Conservation (phyloP, 169 alveolate species). For the Plasmodium reichenowi region DNA sequence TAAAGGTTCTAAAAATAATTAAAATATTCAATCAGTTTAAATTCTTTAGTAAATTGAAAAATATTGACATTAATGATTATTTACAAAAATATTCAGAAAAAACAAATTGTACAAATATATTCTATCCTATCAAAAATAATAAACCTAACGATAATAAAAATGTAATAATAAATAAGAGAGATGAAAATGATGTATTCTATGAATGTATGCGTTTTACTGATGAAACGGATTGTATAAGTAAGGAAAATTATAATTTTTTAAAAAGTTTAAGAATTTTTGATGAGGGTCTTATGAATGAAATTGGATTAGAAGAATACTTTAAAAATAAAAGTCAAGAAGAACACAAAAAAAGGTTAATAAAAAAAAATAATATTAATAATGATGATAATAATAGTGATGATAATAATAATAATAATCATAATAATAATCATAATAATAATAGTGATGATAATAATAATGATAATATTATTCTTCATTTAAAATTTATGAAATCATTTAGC, state of each 20-base stretch:
- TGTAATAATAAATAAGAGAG: not conserved
- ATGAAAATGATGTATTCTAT: conserved; percentile 36
- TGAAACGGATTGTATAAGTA: conserved; percentile 7
- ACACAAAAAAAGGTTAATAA: conserved; percentile 2
- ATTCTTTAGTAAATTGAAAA: conserved; percentile 62
- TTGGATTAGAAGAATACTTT: not conserved
- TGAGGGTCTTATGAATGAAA: conserved; percentile 16
- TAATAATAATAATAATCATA: not conserved
- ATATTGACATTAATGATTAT: conserved; percentile 3
- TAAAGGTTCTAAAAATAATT: conserved; percentile 30
- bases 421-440: not conserved
- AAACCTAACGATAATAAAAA: not conserved
- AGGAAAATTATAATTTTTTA: conserved; percentile 17
- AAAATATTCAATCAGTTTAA: conserved; percentile 51
- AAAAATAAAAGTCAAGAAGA: not conserved
- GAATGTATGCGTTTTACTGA: conserved; percentile 39
- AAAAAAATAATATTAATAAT: not conserved
- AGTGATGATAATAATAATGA: not conserved
- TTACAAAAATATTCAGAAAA: conserved; percentile 1
- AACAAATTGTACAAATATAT: not conserved
- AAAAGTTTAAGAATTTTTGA: conserved; percentile 42
- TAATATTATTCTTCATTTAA: conserved; percentile 6
- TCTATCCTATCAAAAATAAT: not conserved
- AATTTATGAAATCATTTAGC: conserved; percentile 16
- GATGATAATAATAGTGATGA: not conserved